Base-by-base conservation (phyloP, 2,329 filamentous ascomycete species). In the Dothistroma pini region DNA sequence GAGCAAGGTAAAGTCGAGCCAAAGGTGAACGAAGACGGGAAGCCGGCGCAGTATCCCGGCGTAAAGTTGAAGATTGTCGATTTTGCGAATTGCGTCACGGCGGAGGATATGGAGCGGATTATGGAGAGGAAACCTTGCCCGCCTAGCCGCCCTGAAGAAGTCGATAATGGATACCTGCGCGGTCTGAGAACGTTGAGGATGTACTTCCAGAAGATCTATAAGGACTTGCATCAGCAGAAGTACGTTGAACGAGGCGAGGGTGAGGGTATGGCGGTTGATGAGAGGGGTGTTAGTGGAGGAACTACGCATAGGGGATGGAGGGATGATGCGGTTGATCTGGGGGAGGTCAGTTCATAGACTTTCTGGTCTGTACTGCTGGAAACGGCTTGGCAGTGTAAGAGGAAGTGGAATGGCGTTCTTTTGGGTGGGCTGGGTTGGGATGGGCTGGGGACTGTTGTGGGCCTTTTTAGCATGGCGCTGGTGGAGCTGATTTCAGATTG, bases 41-140 rank as follows among this genome's bases (percentile, higher is more conserved):
- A 63, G 49, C 65, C 63, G 3, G 59, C 60, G 9, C 64, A 67
- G 47, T 71, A 72, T 25, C 60, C 60, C 9, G 69, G 72, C 66
- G 93, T 96, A 72, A 90, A 96, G 75, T 87, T 99, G 78, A 97
- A 97, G 77, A 96, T 99, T 75, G 93, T 96, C 60, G 95, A 99
- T 76, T 99, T 99, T 78, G 95, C 95, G 65, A 99, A 99, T 74
- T 97, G 93, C 71, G 88, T 97, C 38, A 97, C 93, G 1, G 90
- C 91, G 4, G 89, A 95, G 66, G 92, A 96, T 70, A 77, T 86
- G 11, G 81, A 85, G 61, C 77, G 68, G 31, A 59, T 70, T 22
- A 34, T 61, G 12, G 31, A 29, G 11, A 52, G 59, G 21, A 71
- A 70, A 47, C 77, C 80, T 19, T 97, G 93, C 69, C 95, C 95